Evolutionary conservation across 192 early-diverging fungal genomes (phyloP), one percentile per base, ranked within the genome.

Genomic region (Coemansia sp.): DNA sequence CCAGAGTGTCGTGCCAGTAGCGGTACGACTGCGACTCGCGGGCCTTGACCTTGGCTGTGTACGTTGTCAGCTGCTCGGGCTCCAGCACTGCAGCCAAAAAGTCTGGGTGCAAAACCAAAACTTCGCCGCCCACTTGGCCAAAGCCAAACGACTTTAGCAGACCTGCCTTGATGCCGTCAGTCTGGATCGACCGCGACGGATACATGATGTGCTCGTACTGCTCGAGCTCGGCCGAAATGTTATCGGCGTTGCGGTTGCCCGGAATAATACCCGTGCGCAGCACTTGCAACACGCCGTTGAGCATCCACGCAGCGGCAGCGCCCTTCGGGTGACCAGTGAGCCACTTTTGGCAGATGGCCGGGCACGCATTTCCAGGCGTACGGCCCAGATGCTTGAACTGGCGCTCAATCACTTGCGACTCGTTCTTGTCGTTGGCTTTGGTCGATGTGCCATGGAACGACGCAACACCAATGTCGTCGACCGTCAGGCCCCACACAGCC

Each of bases 61-160:
- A 97, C 10, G 67, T 80, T 25, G 86, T 82, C 64, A 92, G 93
- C 66, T 87, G 86, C 56, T 80, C 64, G 52, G 87, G 84, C 62
- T 88, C 83, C 16, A 96, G 75, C 49, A 89, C 85, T 45, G 83
- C 91, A 19, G 93, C 82, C 29, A 94, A 75, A 72, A 92, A 95
- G 74, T 95, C 91, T 11, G 94, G 89, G 81, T 94, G 92, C 53
- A 96, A 73, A 31, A 94, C 78, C 7, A 96, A 85, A 14, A 94
- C 70, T 72, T 96, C 94, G 74, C 90, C 93, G 58, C 94, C 94
- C 62, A 91, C 94, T 79, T 96, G 93, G 43, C 94, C 93, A 79
- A 96, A 96, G 62, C 94, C 94, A 75, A 96, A 96, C 41, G 87
- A 89, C 83, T 94, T 94, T 71, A 96, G 87, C 54, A 96, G 69